phyloP scores from a whole-genome alignment of 345 rosid species.

The Gynandropsis gynandra region DNA sequence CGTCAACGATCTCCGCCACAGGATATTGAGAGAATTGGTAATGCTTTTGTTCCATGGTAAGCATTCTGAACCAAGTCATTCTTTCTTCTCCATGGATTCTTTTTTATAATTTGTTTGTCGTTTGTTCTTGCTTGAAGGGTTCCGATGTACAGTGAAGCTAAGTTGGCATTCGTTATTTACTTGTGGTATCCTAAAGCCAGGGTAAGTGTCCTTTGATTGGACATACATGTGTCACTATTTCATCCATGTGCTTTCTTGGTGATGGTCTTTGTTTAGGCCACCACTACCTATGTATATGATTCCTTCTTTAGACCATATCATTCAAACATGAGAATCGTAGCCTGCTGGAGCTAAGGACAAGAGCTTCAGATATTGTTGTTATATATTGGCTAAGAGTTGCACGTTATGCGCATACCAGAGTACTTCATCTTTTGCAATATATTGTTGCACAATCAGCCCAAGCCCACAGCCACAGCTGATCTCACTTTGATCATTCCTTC shows the following conservation, averaged over 20 bases:
- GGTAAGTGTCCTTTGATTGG: slow-evolving; percentile 23
- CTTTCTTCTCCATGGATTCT: background rate
- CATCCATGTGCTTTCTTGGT: background rate
- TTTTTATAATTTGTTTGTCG: background rate
- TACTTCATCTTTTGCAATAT: slow-evolving; percentile 42
- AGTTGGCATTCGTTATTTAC: slow-evolving; percentile 49
- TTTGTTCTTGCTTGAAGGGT: slow-evolving; percentile 31
- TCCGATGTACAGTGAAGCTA: slow-evolving; percentile 55
- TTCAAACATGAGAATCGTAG: slow-evolving; percentile 53
- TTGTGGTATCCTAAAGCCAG: slow-evolving; percentile 53
- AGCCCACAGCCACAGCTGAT: slow-evolving; percentile 17
- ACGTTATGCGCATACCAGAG: slow-evolving; percentile 42
- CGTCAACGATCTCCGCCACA: too few species aligned
- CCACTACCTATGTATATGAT: slow-evolving; percentile 52
- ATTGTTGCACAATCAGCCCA: slow-evolving; percentile 43
- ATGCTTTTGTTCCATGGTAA: slow-evolving; percentile 48
- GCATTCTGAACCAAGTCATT: background rate
- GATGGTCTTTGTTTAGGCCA: slow-evolving; percentile 38
- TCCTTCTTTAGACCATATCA: slow-evolving; percentile 42
- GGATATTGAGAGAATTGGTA: slow-evolving; percentile 46
- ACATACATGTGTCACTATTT: background rate
- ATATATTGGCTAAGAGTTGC: slow-evolving; percentile 48
- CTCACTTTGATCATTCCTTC: too few species aligned
- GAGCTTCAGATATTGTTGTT: slow-evolving; percentile 42
- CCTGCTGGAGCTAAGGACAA: slow-evolving; percentile 48